A percentile compares a stretch with the other conserved stretches of the same genome.
phyloP scores from a whole-genome alignment of 495 filamentous ascomycete genomes.

The Geopyxis carbonaria region DNA sequence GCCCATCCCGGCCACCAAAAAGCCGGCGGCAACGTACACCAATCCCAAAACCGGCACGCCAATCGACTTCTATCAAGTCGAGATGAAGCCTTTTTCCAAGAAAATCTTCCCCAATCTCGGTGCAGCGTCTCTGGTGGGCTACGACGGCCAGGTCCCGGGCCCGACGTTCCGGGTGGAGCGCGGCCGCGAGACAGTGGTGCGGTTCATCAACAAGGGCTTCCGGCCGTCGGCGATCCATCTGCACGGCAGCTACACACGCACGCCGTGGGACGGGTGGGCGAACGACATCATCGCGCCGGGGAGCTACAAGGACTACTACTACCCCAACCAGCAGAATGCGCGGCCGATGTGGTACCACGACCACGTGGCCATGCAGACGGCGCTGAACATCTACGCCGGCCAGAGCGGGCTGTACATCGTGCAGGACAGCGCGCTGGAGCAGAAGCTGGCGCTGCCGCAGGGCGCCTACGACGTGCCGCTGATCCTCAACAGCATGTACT shows the following conservation, averaged over 20 bases:
- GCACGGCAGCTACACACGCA: conserved; percentile 32
- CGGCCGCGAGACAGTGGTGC: conserved; percentile 32
- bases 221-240: conserved; percentile 30
- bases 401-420: conserved; percentile 31
- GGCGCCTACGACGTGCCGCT: conserved; percentile 35
- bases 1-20: conserved; percentile 6
- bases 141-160: conserved; percentile 36
- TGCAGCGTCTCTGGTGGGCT: conserved; percentile 30
- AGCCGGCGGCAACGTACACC: conserved; percentile 13
- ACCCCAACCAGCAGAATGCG: conserved; percentile 31
- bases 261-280: conserved; percentile 36
- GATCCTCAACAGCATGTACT: conserved; percentile 31
- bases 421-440: conserved; percentile 29
- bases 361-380: conserved; percentile 27
- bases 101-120: conserved; percentile 29
- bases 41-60: conserved; percentile 6
- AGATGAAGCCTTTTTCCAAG: conserved; percentile 30
- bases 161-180: conserved; percentile 30
- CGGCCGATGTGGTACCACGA: conserved; percentile 42
- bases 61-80: conserved; percentile 32
- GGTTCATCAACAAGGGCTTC: conserved; percentile 31
- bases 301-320: conserved; percentile 43
- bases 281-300: conserved; percentile 31
- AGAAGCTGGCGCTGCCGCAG: conserved; percentile 30
- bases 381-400: conserved; percentile 34